Base-by-base conservation (phyloP, 2,329 filamentous ascomycete species). In the Didymella segeticola region DNA sequence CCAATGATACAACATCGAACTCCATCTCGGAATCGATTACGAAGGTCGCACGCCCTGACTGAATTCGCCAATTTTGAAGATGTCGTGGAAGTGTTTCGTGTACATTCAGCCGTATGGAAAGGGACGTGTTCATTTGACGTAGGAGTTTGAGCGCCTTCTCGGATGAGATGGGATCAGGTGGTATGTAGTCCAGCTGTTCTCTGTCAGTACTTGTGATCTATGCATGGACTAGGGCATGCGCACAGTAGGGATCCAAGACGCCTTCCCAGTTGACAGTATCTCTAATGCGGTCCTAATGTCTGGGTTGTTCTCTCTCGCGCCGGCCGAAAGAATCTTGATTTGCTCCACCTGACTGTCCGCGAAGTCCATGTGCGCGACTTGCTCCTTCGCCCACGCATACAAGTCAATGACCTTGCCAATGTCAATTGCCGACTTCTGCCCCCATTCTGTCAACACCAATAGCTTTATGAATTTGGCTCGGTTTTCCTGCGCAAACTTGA, bases 391-490 rank as follows among this genome's bases (percentile, higher is more conserved):
- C 79, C 93, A 91, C 22, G 83, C 82, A 69, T 89, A 90, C 60
- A 99, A 78, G 68, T 98, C 93, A 61, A 98, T 96, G 56, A 98
- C 82, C 74, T 89, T 91, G 77, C 89, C 89, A 63, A 98, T 90
- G 63, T 89, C 86, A 31, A 86, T 82, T 27, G 89, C 58, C 15
- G 68, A 65, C 42, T 70, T 72, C 86, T 72, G 90, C 88, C 68
- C 89, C 95, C 95, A 99, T 75, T 95, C 89, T 1, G 89, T 87
- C 39, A 99, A 87, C 19, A 99, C 91, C 17, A 97, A 81, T 7
- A 93, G 85, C 77, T 99, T 98, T 72, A 96, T 91, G 81, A 96
- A 98, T 77, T 91, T 91, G 25, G 88, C 86, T 68, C 96, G 88
- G 67, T 89, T 86, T 19, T 86, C 84, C 71, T 93, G 88, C 8